Base-by-base conservation (phyloP, 1,284 basidiomycete genomes). In the Pholiota adiposa region DNA sequence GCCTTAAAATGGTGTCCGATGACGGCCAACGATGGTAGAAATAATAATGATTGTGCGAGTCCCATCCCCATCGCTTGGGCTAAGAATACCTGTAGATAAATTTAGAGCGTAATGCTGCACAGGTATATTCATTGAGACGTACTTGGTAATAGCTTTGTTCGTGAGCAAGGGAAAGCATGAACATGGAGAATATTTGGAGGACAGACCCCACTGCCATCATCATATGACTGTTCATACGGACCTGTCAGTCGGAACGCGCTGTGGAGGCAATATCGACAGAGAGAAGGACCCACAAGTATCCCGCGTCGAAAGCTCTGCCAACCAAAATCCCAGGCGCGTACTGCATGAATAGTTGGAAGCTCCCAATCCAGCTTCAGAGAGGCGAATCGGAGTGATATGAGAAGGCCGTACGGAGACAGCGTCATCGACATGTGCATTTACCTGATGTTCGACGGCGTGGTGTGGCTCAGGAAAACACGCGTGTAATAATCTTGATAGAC, bases 1-100 rank as follows among this genome's bases (percentile, higher is more conserved):
- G 63, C 64, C 55, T 73, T 74, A 63, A 83, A 84, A 67, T 84
- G 80, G 58, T 83, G 80, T 0, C 75, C 74, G 31, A 83, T 74
- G 63, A 84, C 75, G 53, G 74, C 77, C 56, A 84, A 69, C 3
- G 83, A 83, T 0, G 83, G 83, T 41, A 83, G 72, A 68, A 82
- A 83, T n/a, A 83, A 72, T 27, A 84, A 66, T 4, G 79, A 77
- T 63, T 79, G 79, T 8, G 78, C 82, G 21, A 84, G 66, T 4
- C 83, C 83, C 69, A 81, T 78, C n/a, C 82, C 83, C 23, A 85
- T 69, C 16, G 74, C 82, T 67, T 84, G 83, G 1, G 79, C 72
- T 18, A 85, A 74, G 66, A 84, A 84, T 40, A 83, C 75, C 81
- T 83, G 61, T 4, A 25, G 21, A 33, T 4, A 43, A 11, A 4